phyloP scores from a whole-genome alignment of 176 grass and related monocot species.

The Lolium multiflorum region DNA sequence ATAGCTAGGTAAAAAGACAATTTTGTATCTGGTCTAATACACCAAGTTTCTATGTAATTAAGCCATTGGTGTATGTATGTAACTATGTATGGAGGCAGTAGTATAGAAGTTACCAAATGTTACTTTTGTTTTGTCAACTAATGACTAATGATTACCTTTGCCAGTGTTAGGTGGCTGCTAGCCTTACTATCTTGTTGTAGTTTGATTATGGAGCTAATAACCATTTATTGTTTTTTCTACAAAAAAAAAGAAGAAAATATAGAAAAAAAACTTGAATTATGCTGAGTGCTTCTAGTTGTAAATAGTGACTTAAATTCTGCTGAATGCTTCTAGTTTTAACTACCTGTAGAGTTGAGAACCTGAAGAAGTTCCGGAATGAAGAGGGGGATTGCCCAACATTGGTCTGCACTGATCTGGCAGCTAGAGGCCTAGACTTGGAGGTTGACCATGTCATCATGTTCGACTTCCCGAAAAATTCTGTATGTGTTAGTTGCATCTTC shows the following conservation, averaged over 20 bases:
- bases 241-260: neutral
- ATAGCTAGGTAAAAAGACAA: neutral
- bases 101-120: neutral
- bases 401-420: conserved; percentile 95
- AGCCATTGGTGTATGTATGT: neutral
- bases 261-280: neutral
- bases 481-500: conserved; percentile 49
- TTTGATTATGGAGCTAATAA: neutral
- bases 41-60: neutral
- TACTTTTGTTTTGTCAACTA: neutral
- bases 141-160: neutral
- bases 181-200: neutral
- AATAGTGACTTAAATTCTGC: neutral
- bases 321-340: conserved; percentile 17
- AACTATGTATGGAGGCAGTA: neutral
- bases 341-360: conserved; percentile 86
- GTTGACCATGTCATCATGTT: conserved; percentile 99
- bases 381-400: conserved; percentile 95
- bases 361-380: conserved; percentile 97
- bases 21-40: neutral
- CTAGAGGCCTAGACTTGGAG: conserved; percentile 90
- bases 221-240: neutral
- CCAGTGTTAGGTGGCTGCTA: neutral
- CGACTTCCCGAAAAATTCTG: conserved; percentile 93
- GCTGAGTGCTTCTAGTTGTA: neutral